Base-by-base conservation (phyloP, 768 basidiomycete species). In the Suillus decipiens region DNA sequence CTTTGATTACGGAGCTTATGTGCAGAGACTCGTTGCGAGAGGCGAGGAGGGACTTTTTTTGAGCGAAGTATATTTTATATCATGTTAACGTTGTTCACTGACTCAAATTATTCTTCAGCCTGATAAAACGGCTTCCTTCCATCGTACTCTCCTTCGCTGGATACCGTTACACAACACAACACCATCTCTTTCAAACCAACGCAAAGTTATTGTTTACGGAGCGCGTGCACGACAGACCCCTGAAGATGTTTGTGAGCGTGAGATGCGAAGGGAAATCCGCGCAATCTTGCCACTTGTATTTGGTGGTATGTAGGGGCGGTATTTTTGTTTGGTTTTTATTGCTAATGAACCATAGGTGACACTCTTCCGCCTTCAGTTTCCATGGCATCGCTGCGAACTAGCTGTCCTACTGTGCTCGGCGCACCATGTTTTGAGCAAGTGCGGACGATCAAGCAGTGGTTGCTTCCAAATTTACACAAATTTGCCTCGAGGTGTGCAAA, bases 1-100 rank as follows among this genome's bases (percentile, higher is more conserved):
- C 22, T 93, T 93, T 72, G 89, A 88, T 9, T 93, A 91, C 67
- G 79, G 85, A 15, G 81, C 80, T 47, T 94, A 93, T 69, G 83
- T 93, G 43, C 90, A 92, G 69, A 84, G 90, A 47, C 79, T 94
- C n/a, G 86, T 95, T 61, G 91, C 91, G 5, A 84, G 93, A 19
- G 88, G 90, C 10, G 92, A 93, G 71, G 68, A 74, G 0, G 89
- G 87, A 9, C 73, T 92, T 41, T 81, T 82, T 4, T 80, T 72
- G 65, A 73, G 74, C 17, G 83, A 87, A 74, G 89, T 89, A 68
- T 39, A 81, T 59, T 15, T 11, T 39, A 8, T 10, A 17, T 5
- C 10, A 34, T 36, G 9, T 28, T 41, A 12, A 36, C 59, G 34
- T 28, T 51, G 36, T 61, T 36, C n/a, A 36, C 42, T 59, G 22